Conservation (phyloP, 2,329 filamentous ascomycete genomes). For the Ustilaginoidea virens region DNA sequence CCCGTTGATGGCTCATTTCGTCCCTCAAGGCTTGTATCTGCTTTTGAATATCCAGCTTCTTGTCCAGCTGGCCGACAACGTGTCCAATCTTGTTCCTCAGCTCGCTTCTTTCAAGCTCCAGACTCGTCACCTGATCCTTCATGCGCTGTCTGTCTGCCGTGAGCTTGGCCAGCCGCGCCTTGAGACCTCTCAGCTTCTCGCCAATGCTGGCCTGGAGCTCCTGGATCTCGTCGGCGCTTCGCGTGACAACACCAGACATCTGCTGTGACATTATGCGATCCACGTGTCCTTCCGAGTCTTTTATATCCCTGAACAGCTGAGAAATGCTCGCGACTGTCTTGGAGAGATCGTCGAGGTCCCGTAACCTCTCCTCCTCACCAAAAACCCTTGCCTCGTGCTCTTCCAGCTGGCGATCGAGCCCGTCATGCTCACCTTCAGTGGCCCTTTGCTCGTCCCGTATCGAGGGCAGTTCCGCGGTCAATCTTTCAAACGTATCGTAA, state of each 20-base stretch:
- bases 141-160: conserved; percentile 56
- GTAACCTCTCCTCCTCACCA: conserved; percentile 47
- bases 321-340: conserved; percentile 65
- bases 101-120: conserved; percentile 69
- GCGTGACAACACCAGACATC: conserved; percentile 45
- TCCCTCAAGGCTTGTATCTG: conserved; percentile 62
- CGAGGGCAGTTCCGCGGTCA: conserved; percentile 56
- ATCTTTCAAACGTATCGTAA: conserved; percentile 59
- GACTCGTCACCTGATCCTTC: conserved; percentile 47
- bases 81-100: conserved; percentile 56
- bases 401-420: conserved; percentile 46
- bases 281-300: conserved; percentile 57
- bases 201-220: conserved; percentile 52
- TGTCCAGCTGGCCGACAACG: conserved; percentile 62
- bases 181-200: conserved; percentile 51
- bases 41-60: conserved; percentile 53
- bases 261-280: conserved; percentile 63
- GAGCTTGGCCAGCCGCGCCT: conserved; percentile 49
- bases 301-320: conserved; percentile 57
- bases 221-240: conserved; percentile 73
- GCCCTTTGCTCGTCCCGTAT: conserved; percentile 48
- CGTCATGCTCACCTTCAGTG: conserved; percentile 45
- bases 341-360: conserved; percentile 59
- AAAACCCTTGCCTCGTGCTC: conserved; percentile 51
- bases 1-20: conserved; percentile 52